phyloP scores from a whole-genome alignment of 257 asterid genomes.

The Agastache rugosa region DNA sequence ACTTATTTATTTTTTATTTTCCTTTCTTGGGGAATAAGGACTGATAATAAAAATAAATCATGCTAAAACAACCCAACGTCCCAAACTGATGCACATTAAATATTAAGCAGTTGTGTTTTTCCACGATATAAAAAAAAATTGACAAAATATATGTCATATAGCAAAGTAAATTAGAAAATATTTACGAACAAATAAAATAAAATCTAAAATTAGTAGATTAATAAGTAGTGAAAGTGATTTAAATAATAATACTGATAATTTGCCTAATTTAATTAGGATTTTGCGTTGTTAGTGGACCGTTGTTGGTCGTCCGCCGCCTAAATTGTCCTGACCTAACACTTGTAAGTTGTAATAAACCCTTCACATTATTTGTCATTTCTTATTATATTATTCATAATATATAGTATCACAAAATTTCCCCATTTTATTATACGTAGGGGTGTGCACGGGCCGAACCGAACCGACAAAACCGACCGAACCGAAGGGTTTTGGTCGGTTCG shows the following conservation, averaged over 20 bases:
- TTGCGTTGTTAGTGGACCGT: not conserved
- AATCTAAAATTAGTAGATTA: not conserved
- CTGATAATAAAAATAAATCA: too few relatives aligned
- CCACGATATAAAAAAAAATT: too few relatives aligned
- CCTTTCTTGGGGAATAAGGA: too few relatives aligned
- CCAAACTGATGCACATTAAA: too few relatives aligned
- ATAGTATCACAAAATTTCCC: not conserved
- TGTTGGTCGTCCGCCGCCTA: slow-evolving; percentile 41
- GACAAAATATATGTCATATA: too few relatives aligned
- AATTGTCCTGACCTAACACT: slow-evolving; percentile 36
- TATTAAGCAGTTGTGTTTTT: too few relatives aligned
- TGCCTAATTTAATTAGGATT: slow-evolving; percentile 13
- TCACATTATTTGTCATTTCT: not conserved
- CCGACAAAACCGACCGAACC: too few relatives aligned
- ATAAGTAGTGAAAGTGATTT: not conserved
- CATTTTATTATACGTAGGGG: not conserved
- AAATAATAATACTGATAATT: not conserved
- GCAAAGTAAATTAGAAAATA: not conserved
- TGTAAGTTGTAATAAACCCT: slow-evolving; percentile 35
- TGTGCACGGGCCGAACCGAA: too few relatives aligned
- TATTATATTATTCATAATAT: not conserved
- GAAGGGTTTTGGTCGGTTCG: too few relatives aligned
- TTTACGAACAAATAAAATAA: not conserved
- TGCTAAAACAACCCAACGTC: too few relatives aligned
- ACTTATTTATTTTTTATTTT: too few relatives aligned